phyloP scores from a whole-genome alignment of 495 filamentous ascomycete genomes.

The Trichodelitschia bisporula region DNA sequence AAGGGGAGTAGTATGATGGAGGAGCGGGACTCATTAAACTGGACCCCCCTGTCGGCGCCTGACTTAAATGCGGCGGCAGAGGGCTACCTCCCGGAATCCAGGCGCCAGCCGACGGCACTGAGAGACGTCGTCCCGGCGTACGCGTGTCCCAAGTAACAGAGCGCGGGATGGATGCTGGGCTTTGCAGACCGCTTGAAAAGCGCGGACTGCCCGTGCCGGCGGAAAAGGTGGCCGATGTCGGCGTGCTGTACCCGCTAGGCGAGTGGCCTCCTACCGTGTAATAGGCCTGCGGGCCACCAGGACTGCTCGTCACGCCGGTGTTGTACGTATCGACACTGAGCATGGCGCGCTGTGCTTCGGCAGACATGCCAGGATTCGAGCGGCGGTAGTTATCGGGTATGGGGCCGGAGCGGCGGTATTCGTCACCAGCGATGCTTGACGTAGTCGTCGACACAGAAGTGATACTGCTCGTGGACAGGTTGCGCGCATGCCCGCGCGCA shows the following conservation, averaged over 20 bases:
- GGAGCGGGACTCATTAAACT: too few relatives aligned
- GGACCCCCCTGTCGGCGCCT: constrained; percentile 25
- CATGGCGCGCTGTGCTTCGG: constrained; percentile 18
- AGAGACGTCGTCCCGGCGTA: constrained; percentile 49
- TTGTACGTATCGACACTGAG: too few relatives aligned
- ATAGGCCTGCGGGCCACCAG: background rate
- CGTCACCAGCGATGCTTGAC: constrained; percentile 16
- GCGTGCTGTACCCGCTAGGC: constrained; percentile 49
- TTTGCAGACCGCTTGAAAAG: constrained; percentile 35
- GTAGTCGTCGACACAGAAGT: constrained; percentile 50
- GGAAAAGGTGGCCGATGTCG: constrained; percentile 49
- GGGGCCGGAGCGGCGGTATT: constrained; percentile 38
- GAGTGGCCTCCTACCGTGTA: constrained; percentile 17
- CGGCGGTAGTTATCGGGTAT: constrained; percentile 60
- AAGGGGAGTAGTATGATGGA: too few relatives aligned
- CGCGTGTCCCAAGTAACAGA: constrained; percentile 43
- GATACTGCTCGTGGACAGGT: constrained; percentile 70
- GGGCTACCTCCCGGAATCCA: constrained; percentile 24
- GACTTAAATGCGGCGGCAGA: constrained; percentile 32
- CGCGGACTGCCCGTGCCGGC: constrained; percentile 48
- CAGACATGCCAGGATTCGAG: too few relatives aligned
- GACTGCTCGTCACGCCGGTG: too few relatives aligned
- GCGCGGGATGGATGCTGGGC: constrained; percentile 40
- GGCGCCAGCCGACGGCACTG: constrained; percentile 53
- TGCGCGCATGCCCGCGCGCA: constrained; percentile 53